Evolutionary conservation across 768 basidiomycete genomes (phyloP), one percentile per base, ranked within the genome.

Genomic region (Sporobolomyces phaffii): DNA sequence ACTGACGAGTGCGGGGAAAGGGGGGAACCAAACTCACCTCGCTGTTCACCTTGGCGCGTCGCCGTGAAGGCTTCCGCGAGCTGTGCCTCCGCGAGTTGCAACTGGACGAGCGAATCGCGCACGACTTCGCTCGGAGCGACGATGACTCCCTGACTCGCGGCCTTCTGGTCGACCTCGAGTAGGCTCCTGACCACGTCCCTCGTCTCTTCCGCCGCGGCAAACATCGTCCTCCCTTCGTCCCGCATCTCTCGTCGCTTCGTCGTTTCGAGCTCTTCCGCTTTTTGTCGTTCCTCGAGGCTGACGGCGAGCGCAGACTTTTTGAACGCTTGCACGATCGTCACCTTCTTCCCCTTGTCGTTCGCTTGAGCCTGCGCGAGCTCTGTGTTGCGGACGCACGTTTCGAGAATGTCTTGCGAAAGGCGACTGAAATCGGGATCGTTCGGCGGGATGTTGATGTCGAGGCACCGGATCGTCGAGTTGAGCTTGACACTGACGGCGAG

Each of bases 401-500:
- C 89, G 66, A 98, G 78, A 59, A 99, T 94, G 60, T 91, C 88
- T 43, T 93, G 84, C 72, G 88, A 91, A 79, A 93, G 84, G 62
- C 88, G 82, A 49, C 68, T 61, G 26, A 79, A 73, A 28, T 80
- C 79, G 14, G 77, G 72, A 38, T 78, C 73, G 73, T 79, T 77
- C 9, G 72, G 65, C 3, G 92, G 91, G 31, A 99, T 90, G 73
- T 90, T 88, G 49, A 98, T 76, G 78, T 99, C 96, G 60, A 99
- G 80, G 75, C 96, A 99, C 7, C 96, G 83, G 82, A 98, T 87
- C 14, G 85, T 83, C 60, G 84, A 82, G 75, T 98, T 98, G 14
- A 78, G 72, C 75, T 89, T 89, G 54, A 99, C 79, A 0, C 92
- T 90, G 3, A 85, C 86, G 60, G 85, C 87, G 28, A 99, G 84